Conservation (phyloP, 192 early-diverging fungal genomes). For the Entrophospora sp. region DNA sequence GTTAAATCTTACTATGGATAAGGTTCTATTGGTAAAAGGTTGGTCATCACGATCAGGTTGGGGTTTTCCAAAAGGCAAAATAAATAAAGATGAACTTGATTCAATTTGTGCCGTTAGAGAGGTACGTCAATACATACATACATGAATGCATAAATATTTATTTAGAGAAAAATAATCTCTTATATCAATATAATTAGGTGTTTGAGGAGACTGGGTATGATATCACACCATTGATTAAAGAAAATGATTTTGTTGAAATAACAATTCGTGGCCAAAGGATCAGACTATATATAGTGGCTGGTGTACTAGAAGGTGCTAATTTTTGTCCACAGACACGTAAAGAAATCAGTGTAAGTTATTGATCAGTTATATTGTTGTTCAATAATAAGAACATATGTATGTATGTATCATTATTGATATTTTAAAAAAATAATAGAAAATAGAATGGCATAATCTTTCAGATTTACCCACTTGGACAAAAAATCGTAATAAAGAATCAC, state of each 20-base stretch:
- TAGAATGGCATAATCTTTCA: slow-evolving; percentile 58
- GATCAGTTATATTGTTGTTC: not conserved
- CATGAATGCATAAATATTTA: not conserved
- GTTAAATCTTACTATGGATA: slow-evolving; percentile 70
- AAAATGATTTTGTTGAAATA: slow-evolving; percentile 78
- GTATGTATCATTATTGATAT: too few species aligned
- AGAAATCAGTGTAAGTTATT: slow-evolving; percentile 77
- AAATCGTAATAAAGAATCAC: slow-evolving; percentile 7
- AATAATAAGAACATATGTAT: not conserved
- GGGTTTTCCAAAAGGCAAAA: slow-evolving; percentile 99
- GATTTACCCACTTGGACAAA: slow-evolving; percentile 46
- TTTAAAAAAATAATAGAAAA: slow-evolving; percentile 33
- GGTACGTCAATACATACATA: slow-evolving; percentile 41
- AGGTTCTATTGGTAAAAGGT: slow-evolving; percentile 86
- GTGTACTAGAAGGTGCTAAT: slow-evolving; percentile 69
- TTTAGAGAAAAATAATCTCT: not conserved
- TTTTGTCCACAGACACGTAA: slow-evolving; percentile 84
- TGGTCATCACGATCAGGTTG: slow-evolving; percentile 84
- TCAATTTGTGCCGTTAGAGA: slow-evolving; percentile 85
- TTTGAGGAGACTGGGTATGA: slow-evolving; percentile 95
- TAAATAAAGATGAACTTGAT: slow-evolving; percentile 93
- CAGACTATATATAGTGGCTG: slow-evolving; percentile 82
- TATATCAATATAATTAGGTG: slow-evolving; percentile 40
- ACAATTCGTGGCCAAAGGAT: slow-evolving; percentile 86
- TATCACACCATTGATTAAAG: slow-evolving; percentile 54